Conservation (phyloP, 768 basidiomycete species). For the Pleurotus cornucopiae region DNA sequence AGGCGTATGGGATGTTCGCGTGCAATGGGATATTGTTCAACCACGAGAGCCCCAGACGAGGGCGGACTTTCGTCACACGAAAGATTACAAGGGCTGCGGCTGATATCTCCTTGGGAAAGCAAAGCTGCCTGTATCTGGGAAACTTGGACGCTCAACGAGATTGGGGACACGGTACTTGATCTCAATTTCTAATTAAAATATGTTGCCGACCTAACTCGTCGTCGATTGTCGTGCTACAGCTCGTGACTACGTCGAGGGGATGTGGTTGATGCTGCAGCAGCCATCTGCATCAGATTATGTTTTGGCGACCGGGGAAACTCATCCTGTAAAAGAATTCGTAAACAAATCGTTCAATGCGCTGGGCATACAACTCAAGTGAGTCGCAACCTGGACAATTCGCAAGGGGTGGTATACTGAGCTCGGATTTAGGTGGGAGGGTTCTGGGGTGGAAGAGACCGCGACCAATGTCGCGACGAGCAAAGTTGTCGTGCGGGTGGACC, state of each 20-base stretch:
- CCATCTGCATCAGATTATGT: constrained; percentile 82
- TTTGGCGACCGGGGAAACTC: constrained; percentile 94
- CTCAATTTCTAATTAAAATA: not conserved
- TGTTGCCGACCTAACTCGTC: not conserved
- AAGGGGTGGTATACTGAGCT: constrained; percentile 5
- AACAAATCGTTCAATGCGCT: constrained; percentile 77
- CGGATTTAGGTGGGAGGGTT: constrained; percentile 65
- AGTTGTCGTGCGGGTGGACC: constrained; percentile 79
- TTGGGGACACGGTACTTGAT: constrained; percentile 85
- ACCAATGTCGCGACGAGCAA: constrained; percentile 65
- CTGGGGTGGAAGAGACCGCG: constrained; percentile 74
- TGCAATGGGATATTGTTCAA: constrained; percentile 98
- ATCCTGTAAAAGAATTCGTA: constrained; percentile 90
- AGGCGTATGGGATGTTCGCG: constrained; percentile 95
- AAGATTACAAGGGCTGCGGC: constrained; percentile 93
- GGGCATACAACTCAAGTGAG: constrained; percentile 63
- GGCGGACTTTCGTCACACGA: constrained; percentile 92
- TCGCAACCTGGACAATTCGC: constrained; percentile 4
- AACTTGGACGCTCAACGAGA: constrained; percentile 94
- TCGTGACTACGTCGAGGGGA: constrained; percentile 91
- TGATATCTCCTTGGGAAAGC: constrained; percentile 88
- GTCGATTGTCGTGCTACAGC: constrained; percentile 33
- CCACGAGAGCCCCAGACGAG: constrained; percentile 93
- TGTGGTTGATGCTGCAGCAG: constrained; percentile 98
- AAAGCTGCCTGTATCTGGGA: constrained; percentile 86